Evolutionary conservation across 129 eudicot species (phyloP).

Genomic region (Flaveria bidentis): DNA sequence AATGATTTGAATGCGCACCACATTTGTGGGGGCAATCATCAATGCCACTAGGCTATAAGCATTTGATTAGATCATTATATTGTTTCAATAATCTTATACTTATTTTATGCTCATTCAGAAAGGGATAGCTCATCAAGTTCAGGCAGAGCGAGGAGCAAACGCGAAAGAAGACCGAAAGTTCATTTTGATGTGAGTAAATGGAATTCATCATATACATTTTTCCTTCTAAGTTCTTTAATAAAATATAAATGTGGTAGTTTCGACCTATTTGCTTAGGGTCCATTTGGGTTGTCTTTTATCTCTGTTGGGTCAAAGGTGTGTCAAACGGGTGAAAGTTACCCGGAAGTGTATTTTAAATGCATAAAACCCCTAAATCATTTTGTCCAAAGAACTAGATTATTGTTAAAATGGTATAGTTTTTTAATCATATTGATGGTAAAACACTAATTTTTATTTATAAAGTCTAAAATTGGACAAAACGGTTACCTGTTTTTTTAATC

Average conservation of each 20-base stretch:
- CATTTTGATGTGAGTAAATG: conserved; percentile 59
- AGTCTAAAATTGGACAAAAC: background rate
- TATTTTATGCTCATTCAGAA: conserved; percentile 32
- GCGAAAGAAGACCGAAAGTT: conserved; percentile 48
- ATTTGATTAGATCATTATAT: background rate
- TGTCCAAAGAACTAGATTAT: background rate
- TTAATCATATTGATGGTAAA: background rate
- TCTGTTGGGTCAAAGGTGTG: background rate
- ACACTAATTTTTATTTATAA: background rate
- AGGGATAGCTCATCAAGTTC: conserved; percentile 43
- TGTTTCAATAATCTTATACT: conserved; percentile 18
- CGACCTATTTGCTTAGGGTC: background rate
- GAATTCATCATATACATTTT: conserved; percentile 7
- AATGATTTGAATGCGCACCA: too few species aligned
- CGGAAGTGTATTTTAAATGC: background rate
- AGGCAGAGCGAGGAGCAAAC: conserved; percentile 50
- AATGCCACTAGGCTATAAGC: too few species aligned
- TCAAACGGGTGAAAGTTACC: background rate
- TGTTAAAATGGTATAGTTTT: background rate
- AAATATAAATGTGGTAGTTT: background rate
- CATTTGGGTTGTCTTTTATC: background rate
- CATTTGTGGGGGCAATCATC: too few species aligned
- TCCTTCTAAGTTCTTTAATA: background rate
- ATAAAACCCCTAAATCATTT: background rate
- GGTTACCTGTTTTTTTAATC: background rate